Conservation (phyloP, 2,329 filamentous ascomycete species). For the Cladophialophora psammophila region DNA sequence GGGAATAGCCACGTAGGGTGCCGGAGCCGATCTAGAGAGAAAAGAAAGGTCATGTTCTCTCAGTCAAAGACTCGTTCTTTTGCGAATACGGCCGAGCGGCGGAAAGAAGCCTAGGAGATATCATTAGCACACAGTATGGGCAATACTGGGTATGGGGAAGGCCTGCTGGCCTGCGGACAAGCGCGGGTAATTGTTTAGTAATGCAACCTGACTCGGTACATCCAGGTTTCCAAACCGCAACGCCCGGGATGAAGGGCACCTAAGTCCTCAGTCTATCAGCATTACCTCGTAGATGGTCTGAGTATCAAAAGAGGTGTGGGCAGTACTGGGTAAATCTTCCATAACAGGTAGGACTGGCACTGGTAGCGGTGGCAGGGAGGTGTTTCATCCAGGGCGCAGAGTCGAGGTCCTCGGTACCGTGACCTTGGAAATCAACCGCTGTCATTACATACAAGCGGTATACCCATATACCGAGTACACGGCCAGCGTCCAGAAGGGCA, state of each 20-base stretch:
- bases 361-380: too few relatives aligned
- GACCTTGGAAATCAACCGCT: neutral
- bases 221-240: neutral
- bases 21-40: neutral
- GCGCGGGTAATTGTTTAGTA: constrained; percentile 1
- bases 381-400: too few relatives aligned
- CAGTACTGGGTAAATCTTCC: neutral
- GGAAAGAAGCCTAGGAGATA: constrained; percentile 7
- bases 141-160: too few relatives aligned
- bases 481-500: neutral
- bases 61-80: neutral
- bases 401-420: neutral
- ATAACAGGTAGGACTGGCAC: neutral
- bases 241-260: neutral
- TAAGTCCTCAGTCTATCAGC: too few relatives aligned
- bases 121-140: constrained; percentile 4
- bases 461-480: neutral
- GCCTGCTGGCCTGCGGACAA: constrained; percentile 1
- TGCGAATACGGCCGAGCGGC: neutral
- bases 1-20: neutral
- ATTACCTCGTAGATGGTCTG: too few relatives aligned
- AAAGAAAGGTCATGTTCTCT: neutral
- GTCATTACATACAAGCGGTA: too few relatives aligned
- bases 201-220: neutral
- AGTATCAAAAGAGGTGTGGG: neutral